Evolutionary conservation across 2,329 filamentous ascomycete genomes (phyloP).

Genomic region (Microsporum canis): DNA sequence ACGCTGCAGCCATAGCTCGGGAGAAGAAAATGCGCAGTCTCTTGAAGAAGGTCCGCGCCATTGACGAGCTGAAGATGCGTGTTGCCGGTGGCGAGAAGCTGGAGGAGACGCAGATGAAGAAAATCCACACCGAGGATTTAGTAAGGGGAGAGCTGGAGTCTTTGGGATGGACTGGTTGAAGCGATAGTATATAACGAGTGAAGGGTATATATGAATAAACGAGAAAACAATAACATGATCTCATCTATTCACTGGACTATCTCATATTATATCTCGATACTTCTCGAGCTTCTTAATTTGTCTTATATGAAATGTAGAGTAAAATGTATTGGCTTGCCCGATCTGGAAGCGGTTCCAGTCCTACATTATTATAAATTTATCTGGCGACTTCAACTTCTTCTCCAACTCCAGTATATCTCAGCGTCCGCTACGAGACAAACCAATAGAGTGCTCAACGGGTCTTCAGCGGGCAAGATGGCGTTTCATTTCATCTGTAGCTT

Average conservation of each 20-base stretch:
- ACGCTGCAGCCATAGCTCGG: conserved; percentile 32
- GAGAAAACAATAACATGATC: background rate
- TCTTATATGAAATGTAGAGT: background rate
- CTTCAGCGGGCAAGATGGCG: too few species aligned
- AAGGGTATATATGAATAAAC: background rate
- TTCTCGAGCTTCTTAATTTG: background rate
- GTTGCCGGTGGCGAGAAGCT: conserved; percentile 89
- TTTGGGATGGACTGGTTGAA: conserved; percentile 40
- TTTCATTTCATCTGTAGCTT: too few species aligned
- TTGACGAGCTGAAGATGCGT: conserved; percentile 96
- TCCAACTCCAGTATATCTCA: too few species aligned
- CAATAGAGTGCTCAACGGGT: too few species aligned
- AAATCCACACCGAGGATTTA: conserved; percentile 77
- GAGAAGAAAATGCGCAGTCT: conserved; percentile 92
- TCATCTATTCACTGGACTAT: background rate
- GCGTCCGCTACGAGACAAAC: too few species aligned
- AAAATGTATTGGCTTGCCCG: too few species aligned
- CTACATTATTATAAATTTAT: too few species aligned
- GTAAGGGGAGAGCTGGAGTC: conserved; percentile 73
- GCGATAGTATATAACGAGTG: background rate
- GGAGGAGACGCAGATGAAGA: conserved; percentile 97
- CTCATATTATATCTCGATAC: background rate
- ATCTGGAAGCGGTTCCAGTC: too few species aligned
- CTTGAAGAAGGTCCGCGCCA: conserved; percentile 94
- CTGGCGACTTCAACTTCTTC: too few species aligned